Evolutionary conservation across 2,329 filamentous ascomycete genomes (phyloP).

Genomic region (Graphilbum fragrans): DNA sequence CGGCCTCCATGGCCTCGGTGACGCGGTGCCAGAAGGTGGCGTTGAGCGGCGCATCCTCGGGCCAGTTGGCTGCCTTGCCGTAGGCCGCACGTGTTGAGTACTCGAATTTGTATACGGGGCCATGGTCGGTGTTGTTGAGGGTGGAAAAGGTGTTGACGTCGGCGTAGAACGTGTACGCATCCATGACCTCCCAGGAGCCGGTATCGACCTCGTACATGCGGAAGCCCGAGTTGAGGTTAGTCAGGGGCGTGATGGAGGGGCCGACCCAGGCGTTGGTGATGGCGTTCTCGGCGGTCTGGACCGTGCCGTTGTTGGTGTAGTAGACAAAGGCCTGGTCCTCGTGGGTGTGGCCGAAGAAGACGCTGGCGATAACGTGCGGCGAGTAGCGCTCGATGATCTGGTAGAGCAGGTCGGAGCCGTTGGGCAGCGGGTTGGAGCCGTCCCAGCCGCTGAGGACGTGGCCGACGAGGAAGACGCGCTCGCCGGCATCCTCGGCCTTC

Average conservation of each 20-base stretch:
- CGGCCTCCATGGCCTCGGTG: conserved; percentile 22
- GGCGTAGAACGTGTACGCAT: conserved; percentile 40
- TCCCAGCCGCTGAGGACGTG: conserved; percentile 42
- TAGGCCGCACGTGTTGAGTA: conserved; percentile 45
- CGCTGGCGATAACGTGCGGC: conserved; percentile 36
- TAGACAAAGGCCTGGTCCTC: conserved; percentile 31
- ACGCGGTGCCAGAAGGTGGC: conserved; percentile 31
- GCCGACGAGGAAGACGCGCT: conserved; percentile 44
- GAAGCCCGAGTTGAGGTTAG: conserved; percentile 40
- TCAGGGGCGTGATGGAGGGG: conserved; percentile 34
- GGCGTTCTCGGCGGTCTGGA: conserved; percentile 30
- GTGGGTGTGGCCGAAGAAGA: conserved; percentile 48
- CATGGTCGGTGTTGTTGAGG: conserved; percentile 16
- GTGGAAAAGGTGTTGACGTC: conserved; percentile 33
- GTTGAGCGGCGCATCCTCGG: conserved; percentile 32
- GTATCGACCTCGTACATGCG: conserved; percentile 47
- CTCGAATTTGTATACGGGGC: conserved; percentile 39
- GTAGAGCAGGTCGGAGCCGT: conserved; percentile 29
- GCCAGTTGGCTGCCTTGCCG: conserved; percentile 29
- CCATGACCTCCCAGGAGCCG: conserved; percentile 40
- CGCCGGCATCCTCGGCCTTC: conserved; percentile 34
- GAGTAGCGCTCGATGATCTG: conserved; percentile 41
- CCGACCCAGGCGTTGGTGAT: conserved; percentile 41
- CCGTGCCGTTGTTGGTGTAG: conserved; percentile 37
- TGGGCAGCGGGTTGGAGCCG: conserved; percentile 35